Base-by-base conservation (phyloP, 1,284 basidiomycete genomes). In the Wolfiporia cocos region DNA sequence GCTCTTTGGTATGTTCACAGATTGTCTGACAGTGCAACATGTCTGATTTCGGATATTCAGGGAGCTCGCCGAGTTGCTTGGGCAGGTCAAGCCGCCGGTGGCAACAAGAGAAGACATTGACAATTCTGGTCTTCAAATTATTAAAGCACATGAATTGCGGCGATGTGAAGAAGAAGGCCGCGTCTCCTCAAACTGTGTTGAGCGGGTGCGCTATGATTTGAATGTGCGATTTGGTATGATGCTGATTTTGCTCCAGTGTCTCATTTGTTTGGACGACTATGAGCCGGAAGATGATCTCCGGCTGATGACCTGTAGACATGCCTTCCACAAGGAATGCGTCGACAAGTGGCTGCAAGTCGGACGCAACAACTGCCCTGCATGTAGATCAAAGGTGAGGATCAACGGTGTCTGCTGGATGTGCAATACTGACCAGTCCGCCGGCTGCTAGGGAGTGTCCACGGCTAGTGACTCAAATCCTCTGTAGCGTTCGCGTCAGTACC, bases 341-440 rank as follows among this genome's bases (percentile, higher is more conserved):
- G 92, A 95, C 62, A 77, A 71, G 47, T 94, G 92, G 92, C 67
- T 95, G 31, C 77, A 85, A 62, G 80, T 76, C 11, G 90, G 91
- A 3, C 74, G 81, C 42, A 94, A 95, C 59, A 89, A 88, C 47
- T 95, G 92, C 58, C 92, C 92, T 14, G 87, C 88, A n/a, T 94
- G 89, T 64, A 78, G 86, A 31, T 73, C 78, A 24, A 78, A 73
- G 67, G 83, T 81, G 45, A 31, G 70, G 59, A 14, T 18, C 14
- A 7, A 18, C 17, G 21, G 14, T 14, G 21, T 14, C 26, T 22
- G 17, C 14, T 34, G 18, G 11, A 37, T 28, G 23, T n/a, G 20
- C 9, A 19, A 4, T 12, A 28, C 34, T 6, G 11, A 17, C 31
- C 12, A 11, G 17, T 26, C 36, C 34, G 14, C 34, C 14, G 17